These are phyloP conservation scores for Ciborinia camelliae DNA, from an alignment of 2,329 filamentous ascomycete species.

Conservation along the genomic window DNA sequence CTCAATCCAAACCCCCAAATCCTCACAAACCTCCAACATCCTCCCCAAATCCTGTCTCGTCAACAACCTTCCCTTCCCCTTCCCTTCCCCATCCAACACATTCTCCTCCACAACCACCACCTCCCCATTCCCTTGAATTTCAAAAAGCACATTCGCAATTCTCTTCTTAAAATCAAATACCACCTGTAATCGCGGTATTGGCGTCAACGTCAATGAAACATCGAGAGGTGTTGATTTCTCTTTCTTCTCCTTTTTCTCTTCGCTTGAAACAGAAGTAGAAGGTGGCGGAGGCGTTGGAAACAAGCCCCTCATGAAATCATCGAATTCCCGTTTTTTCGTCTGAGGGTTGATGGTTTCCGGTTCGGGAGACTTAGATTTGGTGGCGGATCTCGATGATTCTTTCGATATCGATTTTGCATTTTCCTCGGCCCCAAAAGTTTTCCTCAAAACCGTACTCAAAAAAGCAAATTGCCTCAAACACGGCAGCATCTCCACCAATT, in stretches of 20 bases:
- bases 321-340: conserved; percentile 34
- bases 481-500: conserved; percentile 72
- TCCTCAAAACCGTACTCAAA: conserved; percentile 60
- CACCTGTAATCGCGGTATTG: conserved; percentile 31
- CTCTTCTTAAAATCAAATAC: conserved; percentile 32
- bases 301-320: conserved; percentile 31
- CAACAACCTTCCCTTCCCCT: conserved; percentile 23
- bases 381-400: neutral
- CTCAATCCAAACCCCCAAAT: conserved; percentile 51
- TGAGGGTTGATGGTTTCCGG: conserved; percentile 2
- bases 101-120: conserved; percentile 36
- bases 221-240: conserved; percentile 23
- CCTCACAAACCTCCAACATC: conserved; percentile 46
- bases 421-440: conserved; percentile 47
- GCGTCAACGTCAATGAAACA: conserved; percentile 34
- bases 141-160: conserved; percentile 36
- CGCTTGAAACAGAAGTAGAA: conserved; percentile 20
- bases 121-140: conserved; percentile 33
- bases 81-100: conserved; percentile 30
- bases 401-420: neutral
- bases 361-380: neutral
- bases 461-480: conserved; percentile 72
- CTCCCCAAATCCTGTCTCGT: conserved; percentile 40
- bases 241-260: neutral
- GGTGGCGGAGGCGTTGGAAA: neutral